Conservation (phyloP, 495 filamentous ascomycete genomes). For the Hypoxylon cercidicola region DNA sequence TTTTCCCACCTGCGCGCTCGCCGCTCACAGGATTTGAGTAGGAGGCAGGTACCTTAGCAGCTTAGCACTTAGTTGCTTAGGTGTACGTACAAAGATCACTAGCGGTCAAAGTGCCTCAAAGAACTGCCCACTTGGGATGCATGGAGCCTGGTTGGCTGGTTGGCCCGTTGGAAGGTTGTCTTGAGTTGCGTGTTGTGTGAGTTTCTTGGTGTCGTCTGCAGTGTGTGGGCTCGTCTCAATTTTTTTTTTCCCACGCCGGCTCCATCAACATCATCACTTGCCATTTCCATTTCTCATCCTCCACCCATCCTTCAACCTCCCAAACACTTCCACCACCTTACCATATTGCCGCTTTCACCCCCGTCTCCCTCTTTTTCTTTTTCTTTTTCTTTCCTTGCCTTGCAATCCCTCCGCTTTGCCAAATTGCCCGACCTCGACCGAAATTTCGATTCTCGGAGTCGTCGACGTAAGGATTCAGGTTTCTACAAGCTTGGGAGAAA, state of each 20-base stretch:
- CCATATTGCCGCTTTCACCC: slow-evolving; percentile 38
- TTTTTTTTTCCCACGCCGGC: slow-evolving; percentile 26
- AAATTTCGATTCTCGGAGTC: slow-evolving; percentile 14
- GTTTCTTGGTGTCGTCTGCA: not conserved
- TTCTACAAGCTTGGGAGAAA: slow-evolving; percentile 27
- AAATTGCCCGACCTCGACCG: slow-evolving; percentile 35
- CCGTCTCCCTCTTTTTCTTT: slow-evolving; percentile 40
- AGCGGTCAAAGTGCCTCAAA: slow-evolving; percentile 31
- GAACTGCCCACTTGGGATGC: slow-evolving; percentile 30
- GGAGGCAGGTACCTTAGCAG: slow-evolving; percentile 4
- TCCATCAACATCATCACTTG: slow-evolving; percentile 43
- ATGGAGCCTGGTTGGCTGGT: slow-evolving; percentile 6
- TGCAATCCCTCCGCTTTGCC: slow-evolving; percentile 35
- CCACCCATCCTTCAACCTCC: slow-evolving; percentile 44
- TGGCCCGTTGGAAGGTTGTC: slow-evolving; percentile 15
- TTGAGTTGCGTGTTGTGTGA: slow-evolving; percentile 2
- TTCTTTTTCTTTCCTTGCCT: slow-evolving; percentile 33
- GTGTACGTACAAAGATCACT: slow-evolving; percentile 6
- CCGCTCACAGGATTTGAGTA: slow-evolving; percentile 19
- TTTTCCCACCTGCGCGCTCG: slow-evolving; percentile 34
- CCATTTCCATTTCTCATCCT: slow-evolving; percentile 36
- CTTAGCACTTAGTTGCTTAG: no score
- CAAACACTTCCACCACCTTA: slow-evolving; percentile 36
- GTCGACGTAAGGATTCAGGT: slow-evolving; percentile 37
- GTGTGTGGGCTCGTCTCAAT: slow-evolving; percentile 36